Percentiles rank a stretch among this genome's conserved stretches.
Evolutionary conservation across 2,329 filamentous ascomycete genomes (phyloP).

Genomic region (Byssoonygena ceratinophila): DNA sequence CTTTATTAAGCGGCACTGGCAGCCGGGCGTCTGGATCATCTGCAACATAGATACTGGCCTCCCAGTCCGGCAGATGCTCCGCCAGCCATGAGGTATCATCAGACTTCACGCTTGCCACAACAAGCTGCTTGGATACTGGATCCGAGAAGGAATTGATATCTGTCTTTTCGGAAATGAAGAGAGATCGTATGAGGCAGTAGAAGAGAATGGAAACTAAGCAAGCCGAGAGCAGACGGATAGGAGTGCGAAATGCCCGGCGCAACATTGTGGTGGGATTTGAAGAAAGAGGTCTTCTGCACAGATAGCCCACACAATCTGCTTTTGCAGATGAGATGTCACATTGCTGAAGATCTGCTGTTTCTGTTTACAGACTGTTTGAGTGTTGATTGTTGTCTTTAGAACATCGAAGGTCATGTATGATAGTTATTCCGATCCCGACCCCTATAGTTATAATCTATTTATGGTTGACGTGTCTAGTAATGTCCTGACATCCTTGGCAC

Average conservation of each 20-base stretch:
- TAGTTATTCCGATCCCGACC: no score
- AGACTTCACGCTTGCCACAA: slow-evolving; percentile 32
- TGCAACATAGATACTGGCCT: slow-evolving; percentile 46
- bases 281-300: not conserved
- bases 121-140: slow-evolving; percentile 18
- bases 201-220: not conserved
- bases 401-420: no score
- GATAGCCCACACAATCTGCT: no score
- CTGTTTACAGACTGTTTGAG: no score
- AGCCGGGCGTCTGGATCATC: slow-evolving; percentile 40
- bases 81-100: slow-evolving; percentile 35
- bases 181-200: slow-evolving; percentile 1
- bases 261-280: not conserved
- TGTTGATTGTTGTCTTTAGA: no score
- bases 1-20: slow-evolving; percentile 40
- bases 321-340: not conserved
- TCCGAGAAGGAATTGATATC: not conserved
- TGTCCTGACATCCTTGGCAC: no score
- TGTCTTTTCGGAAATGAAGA: not conserved
- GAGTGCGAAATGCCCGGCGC: not conserved
- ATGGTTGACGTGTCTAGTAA: no score
- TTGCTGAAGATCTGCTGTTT: no score
- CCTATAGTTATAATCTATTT: no score
- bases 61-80: slow-evolving; percentile 38
- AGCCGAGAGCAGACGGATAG: not conserved